Evolutionary conservation across 139 green algal species (phyloP).

Genomic region (Haematococcus lacustris): DNA sequence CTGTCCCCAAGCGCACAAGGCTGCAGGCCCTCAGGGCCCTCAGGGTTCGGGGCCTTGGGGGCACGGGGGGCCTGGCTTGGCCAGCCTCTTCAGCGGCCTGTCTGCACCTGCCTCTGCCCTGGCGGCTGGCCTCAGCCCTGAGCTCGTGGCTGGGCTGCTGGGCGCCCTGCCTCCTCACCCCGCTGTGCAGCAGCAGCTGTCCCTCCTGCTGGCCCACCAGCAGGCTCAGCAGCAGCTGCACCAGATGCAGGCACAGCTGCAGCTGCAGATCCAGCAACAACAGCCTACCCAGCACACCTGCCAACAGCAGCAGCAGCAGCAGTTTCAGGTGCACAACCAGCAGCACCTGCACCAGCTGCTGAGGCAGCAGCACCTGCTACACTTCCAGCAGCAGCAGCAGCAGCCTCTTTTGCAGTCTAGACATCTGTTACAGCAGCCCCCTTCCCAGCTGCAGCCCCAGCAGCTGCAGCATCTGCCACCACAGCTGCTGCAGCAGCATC

Average conservation of each 20-base stretch:
- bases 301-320: conserved; percentile 4
- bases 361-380: background rate
- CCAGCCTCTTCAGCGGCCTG: background rate
- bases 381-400: conserved; percentile 4
- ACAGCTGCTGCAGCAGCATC: background rate
- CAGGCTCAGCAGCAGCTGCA: conserved; percentile 2
- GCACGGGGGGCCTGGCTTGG: no score
- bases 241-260: conserved; percentile 8
- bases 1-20: background rate
- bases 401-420: no score
- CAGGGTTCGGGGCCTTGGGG: background rate
- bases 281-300: background rate
- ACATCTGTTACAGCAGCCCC: no score
- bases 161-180: background rate
- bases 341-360: conserved; percentile 9
- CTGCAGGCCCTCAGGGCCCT: background rate
- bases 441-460: conserved; percentile 3
- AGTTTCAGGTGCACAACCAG: conserved; percentile 4
- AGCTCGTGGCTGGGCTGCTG: background rate
- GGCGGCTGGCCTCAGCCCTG: background rate
- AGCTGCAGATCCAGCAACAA: conserved; percentile 1
- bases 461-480: background rate
- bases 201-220: background rate
- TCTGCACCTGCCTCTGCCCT: background rate
- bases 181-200: conserved; percentile 4